Evolutionary conservation across 768 basidiomycete species (phyloP).

Genomic region (Daedaleopsis nitida): DNA sequence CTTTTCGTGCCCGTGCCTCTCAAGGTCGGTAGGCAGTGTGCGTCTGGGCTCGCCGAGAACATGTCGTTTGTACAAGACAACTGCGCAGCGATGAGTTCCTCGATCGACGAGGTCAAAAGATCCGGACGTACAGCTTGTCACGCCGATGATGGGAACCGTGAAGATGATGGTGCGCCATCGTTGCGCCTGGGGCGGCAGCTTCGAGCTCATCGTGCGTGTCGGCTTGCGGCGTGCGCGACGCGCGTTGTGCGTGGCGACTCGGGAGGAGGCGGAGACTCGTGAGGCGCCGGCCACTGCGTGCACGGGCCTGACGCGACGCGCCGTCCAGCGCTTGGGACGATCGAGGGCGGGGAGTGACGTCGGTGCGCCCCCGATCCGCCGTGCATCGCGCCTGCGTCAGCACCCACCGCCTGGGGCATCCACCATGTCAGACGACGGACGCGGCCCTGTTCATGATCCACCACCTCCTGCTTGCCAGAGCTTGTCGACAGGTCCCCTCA

Average conservation of each 20-base stretch:
- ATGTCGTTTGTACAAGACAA: conserved; percentile 67
- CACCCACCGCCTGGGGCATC: background rate
- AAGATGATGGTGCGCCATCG: conserved; percentile 58
- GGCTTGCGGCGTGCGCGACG: too few species aligned
- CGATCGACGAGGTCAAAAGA: background rate
- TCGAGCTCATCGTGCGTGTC: conserved; percentile 27
- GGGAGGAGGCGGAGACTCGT: background rate
- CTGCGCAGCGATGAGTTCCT: conserved; percentile 36
- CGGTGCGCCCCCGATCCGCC: conserved; percentile 13
- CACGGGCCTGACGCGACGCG: conserved; percentile 14
- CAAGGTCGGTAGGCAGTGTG: conserved; percentile 33
- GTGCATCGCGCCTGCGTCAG: conserved; percentile 3
- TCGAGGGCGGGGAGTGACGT: conserved; percentile 15
- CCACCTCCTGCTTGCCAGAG: conserved; percentile 2
- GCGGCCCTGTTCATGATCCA: conserved; percentile 9
- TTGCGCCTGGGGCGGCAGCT: conserved; percentile 46
- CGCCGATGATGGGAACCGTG: conserved; percentile 64
- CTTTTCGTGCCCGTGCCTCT: conserved; percentile 9
- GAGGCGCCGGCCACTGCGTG: background rate
- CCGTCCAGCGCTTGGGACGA: background rate
- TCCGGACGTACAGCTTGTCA: conserved; percentile 55
- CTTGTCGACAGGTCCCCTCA: too few species aligned
- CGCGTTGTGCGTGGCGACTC: conserved; percentile 6
- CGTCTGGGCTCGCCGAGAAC: conserved; percentile 53
- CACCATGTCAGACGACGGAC: background rate